Percentiles rank a stretch among this genome's conserved stretches.
Evolutionary conservation across 78 protist genomes (phyloP).

Genomic region (Monocercomonoides exilis): DNA sequence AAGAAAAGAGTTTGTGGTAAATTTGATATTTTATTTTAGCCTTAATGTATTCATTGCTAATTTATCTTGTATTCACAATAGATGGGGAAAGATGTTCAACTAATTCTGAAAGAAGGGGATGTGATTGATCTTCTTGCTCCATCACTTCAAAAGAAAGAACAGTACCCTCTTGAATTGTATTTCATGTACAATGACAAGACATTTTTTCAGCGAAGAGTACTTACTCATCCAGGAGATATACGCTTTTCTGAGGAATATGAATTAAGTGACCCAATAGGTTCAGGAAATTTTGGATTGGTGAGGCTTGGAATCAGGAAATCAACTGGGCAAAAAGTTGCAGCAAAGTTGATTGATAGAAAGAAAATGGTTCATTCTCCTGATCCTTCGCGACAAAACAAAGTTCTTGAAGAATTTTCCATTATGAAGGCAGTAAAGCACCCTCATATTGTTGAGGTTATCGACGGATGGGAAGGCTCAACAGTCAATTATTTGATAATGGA

Average conservation of each 20-base stretch:
- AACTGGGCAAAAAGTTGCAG: not conserved
- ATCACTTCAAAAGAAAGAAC: not conserved
- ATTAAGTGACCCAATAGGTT: not conserved
- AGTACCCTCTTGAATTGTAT: not conserved
- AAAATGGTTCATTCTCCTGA: not conserved
- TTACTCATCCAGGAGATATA: not conserved
- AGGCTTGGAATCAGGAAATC: not conserved
- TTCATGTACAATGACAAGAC: not conserved
- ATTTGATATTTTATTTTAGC: no score
- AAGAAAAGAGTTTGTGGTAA: not conserved
- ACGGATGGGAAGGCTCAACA: not conserved
- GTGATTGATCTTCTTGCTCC: not conserved
- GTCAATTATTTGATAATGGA: conserved; percentile 9
- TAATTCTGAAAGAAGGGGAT: not conserved
- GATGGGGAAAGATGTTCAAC: not conserved
- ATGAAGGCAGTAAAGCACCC: conserved; percentile 19
- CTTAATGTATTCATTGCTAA: no score
- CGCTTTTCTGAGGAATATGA: not conserved
- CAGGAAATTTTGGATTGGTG: not conserved
- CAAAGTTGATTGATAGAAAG: not conserved
- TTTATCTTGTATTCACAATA: no score
- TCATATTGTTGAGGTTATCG: not conserved
- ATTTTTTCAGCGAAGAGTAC: not conserved
- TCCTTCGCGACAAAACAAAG: not conserved
- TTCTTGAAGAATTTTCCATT: conserved; percentile 2